phyloP scores from a whole-genome alignment of 2,329 filamentous ascomycete genomes.

The Botrytis hyacinthi region DNA sequence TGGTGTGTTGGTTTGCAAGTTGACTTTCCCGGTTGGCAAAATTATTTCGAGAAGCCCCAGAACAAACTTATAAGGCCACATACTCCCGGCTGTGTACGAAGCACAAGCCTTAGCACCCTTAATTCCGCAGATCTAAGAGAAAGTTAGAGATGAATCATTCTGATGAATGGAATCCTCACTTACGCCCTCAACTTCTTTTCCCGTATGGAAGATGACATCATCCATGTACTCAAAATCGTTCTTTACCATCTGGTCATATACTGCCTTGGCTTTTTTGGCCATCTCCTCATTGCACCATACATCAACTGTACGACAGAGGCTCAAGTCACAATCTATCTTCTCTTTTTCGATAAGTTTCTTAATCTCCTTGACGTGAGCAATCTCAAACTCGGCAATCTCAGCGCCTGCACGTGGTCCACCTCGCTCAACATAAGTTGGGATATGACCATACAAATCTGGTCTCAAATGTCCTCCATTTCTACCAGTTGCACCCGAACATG shows the following conservation, averaged over 20 bases:
- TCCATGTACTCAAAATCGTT: constrained; percentile 19
- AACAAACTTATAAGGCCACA: constrained; percentile 62
- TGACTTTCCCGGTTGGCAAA: constrained; percentile 45
- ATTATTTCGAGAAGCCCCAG: constrained; percentile 50
- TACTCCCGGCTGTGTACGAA: constrained; percentile 27
- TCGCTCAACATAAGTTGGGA: constrained; percentile 16
- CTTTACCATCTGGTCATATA: constrained; percentile 13
- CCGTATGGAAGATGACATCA: constrained; percentile 14
- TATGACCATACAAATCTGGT: constrained; percentile 20
- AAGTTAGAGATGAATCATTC: background rate
- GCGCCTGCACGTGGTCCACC: background rate
- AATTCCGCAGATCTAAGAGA: constrained; percentile 27
- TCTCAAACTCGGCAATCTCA: constrained; percentile 40
- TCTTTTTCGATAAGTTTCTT: constrained; percentile 42
- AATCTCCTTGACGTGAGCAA: constrained; percentile 41
- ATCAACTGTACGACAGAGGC: constrained; percentile 36
- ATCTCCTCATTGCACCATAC: constrained; percentile 16
- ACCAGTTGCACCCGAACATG: constrained; percentile 75
- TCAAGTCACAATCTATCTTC: constrained; percentile 45
- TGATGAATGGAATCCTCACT: background rate
- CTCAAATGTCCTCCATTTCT: constrained; percentile 46
- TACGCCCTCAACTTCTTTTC: constrained; percentile 13
- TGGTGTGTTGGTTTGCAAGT: constrained; percentile 53
- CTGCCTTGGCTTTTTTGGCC: constrained; percentile 2
- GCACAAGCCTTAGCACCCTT: constrained; percentile 30